Evolutionary conservation across 176 grass and related monocot species (phyloP).

Genomic region (barley (Hordeum vulgare)): MorexV3_pseudomolecules_assembly NC_058523.1:525913891-525914390

Average conservation of each 20-base stretch:
- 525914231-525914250: conserved; percentile 31
- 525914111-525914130: conserved; percentile 58
- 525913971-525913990: background rate
- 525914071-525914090: conserved; percentile 91
- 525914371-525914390: conserved; percentile 2
- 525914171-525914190: conserved; percentile 65
- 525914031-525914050: background rate
- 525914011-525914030: background rate
- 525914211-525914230: conserved; percentile 52
- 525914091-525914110: conserved; percentile 70
- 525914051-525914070: conserved; percentile 41
- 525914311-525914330: background rate
- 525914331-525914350: background rate
- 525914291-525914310: background rate
- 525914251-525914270: background rate
- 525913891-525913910: conserved; percentile 72
- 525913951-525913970: background rate
- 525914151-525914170: conserved; percentile 86
- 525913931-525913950: conserved; percentile 75
- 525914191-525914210: conserved; percentile 27
- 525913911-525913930: conserved; percentile 66
- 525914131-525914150: conserved; percentile 69
- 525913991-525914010: background rate
- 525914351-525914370: background rate
- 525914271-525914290: background rate